phyloP scores from a whole-genome alignment of 768 basidiomycete species.

The Boletus pseudopeckii region DNA sequence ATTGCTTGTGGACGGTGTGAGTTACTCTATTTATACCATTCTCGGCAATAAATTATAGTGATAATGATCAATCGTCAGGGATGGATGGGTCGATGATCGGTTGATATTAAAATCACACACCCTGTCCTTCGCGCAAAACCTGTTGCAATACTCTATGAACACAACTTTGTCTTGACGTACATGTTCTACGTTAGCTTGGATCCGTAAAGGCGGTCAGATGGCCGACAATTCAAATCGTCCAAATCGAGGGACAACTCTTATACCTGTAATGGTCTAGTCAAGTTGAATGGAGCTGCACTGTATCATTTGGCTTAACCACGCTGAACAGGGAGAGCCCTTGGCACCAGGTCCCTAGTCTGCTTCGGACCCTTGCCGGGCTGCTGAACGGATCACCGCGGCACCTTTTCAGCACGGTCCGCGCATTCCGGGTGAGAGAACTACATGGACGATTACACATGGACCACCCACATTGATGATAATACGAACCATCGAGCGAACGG shows the following conservation, averaged over 20 bases:
- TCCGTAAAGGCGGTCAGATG: not conserved
- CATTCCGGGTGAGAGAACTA: constrained; percentile 4
- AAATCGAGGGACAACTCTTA: constrained; percentile 3
- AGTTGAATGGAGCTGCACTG: not conserved
- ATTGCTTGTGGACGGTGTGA: constrained; percentile 65
- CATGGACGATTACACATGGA: not conserved
- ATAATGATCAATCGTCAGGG: constrained; percentile 38
- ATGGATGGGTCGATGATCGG: constrained; percentile 53
- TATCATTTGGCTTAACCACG: not conserved
- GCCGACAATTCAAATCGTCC: constrained; percentile 3
- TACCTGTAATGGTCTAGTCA: not conserved
- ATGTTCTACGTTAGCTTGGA: not conserved
- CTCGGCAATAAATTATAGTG: not conserved
- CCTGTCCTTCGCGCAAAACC: not conserved
- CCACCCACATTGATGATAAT: not conserved
- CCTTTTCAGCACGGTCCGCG: constrained; percentile 4
- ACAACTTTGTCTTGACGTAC: constrained; percentile 15
- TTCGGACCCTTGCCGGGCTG: not conserved
- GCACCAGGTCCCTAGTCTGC: not conserved
- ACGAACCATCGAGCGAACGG: not conserved
- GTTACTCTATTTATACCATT: constrained; percentile 24
- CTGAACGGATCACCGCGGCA: not conserved
- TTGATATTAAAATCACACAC: constrained; percentile 1
- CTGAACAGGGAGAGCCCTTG: no score
- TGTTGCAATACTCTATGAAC: constrained; percentile 1